Evolutionary conservation across 768 basidiomycete genomes (phyloP).

Genomic region (Trametes villosa): DNA sequence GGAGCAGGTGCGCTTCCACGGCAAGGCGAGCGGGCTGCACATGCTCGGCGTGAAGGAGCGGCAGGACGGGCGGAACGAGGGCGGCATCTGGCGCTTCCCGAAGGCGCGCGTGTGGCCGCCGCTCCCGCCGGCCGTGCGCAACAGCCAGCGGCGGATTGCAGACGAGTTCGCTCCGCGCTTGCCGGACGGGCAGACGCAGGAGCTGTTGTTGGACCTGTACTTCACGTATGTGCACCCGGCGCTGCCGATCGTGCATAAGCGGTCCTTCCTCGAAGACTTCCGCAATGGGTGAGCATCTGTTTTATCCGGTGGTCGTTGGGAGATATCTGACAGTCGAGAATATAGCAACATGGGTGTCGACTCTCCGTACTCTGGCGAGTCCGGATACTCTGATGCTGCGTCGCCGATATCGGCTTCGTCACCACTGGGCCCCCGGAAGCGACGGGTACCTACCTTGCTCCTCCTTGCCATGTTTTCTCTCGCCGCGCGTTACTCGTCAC

Average conservation of each 20-base stretch:
- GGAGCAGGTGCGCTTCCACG: constrained; percentile 83
- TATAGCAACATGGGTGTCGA: constrained; percentile 28
- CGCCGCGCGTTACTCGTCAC: constrained; percentile 69
- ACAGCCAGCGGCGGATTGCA: constrained; percentile 34
- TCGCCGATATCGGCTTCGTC: constrained; percentile 34
- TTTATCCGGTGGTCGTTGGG: not conserved
- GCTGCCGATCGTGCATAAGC: constrained; percentile 79
- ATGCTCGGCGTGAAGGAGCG: constrained; percentile 66
- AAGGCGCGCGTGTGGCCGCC: constrained; percentile 91
- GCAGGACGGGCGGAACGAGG: constrained; percentile 68
- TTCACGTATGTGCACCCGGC: constrained; percentile 81
- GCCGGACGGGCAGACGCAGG: constrained; percentile 63
- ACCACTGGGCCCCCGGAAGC: constrained; percentile 45
- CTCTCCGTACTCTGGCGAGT: constrained; percentile 37
- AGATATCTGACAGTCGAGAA: too few relatives aligned
- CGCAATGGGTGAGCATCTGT: constrained; percentile 39
- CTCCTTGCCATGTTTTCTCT: constrained; percentile 85
- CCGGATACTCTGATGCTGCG: constrained; percentile 29
- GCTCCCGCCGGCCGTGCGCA: constrained; percentile 36
- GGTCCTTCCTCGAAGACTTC: constrained; percentile 65
- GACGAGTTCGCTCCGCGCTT: constrained; percentile 48
- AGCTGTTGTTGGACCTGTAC: constrained; percentile 74
- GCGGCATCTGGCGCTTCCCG: constrained; percentile 86
- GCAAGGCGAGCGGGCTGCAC: constrained; percentile 82
- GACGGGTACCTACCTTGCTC: constrained; percentile 64